Percentiles rank a stretch among this genome's conserved stretches.
phyloP scores from a whole-genome alignment of 768 basidiomycete species.

The Austroboletus festivus region DNA sequence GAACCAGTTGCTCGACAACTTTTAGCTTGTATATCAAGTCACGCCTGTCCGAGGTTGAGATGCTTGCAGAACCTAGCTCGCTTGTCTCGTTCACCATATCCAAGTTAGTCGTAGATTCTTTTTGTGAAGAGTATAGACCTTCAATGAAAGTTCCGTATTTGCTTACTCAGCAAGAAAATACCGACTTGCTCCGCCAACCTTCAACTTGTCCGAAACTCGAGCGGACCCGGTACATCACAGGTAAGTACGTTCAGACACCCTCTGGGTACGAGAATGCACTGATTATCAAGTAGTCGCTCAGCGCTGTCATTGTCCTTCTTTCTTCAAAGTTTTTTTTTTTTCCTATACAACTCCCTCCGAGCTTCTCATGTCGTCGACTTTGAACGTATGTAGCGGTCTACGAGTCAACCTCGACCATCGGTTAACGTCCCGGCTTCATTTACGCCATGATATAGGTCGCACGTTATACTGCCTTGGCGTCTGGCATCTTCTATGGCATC shows the following conservation, averaged over 20 bases:
- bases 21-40: no score
- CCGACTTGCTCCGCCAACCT: conserved; percentile 29
- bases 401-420: background rate
- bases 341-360: conserved; percentile 12
- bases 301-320: conserved; percentile 16
- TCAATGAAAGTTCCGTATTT: background rate
- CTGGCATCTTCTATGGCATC: conserved; percentile 89
- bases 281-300: conserved; percentile 7
- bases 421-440: conserved; percentile 5
- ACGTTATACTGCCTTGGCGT: conserved; percentile 86
- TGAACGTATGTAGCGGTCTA: conserved; percentile 58
- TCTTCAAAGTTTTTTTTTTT: conserved; percentile 4
- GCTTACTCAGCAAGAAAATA: conserved; percentile 31
- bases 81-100: no score
- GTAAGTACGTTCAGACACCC: background rate
- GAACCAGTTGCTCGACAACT: background rate
- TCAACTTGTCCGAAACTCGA: conserved; percentile 14
- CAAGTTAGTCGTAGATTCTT: no score
- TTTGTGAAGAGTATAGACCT: no score
- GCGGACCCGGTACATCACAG: conserved; percentile 10
- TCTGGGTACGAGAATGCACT: background rate
- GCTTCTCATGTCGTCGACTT: conserved; percentile 63
- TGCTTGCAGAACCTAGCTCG: no score
- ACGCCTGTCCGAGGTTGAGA: no score
- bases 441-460: conserved; percentile 59